Base-by-base conservation (phyloP, 225 moss, liverwort and hornwort species). In the Thuidium tamariscinum region DNA sequence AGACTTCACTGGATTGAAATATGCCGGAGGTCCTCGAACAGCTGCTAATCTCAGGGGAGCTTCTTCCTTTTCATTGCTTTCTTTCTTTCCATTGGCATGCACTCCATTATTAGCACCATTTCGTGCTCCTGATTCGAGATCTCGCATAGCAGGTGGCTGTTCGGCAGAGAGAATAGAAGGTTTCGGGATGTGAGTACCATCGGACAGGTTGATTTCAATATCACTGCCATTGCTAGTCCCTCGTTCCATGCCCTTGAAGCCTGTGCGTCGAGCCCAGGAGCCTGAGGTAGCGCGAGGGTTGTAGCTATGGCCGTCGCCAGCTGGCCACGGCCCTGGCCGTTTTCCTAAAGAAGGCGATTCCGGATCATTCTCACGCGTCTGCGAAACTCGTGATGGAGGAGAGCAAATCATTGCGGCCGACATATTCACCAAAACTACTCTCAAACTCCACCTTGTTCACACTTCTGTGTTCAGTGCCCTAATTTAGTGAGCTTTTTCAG, bases 11-110 rank as follows among this genome's bases (percentile, higher is more conserved):
- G 89, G 81, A n/a, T 91, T 79, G 55, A 91, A 91, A 87, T 86
- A 97, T 84, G 79, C 15, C 87, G 88, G 52, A 92, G 92, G 34
- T 93, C 94, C 92, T 91, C 14, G 92, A 88, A 13, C 84, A 70
- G 89, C 82, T 82, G 67, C 89, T 55, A 62, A 27, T 69, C 34
- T 88, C 57, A 72, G 55, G 39, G 81, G 87, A 44, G 30, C 59
- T 54, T 86, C 90, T n/a, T 59, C 86, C 77, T 89, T 91, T 70
- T 80, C 91, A 49, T 65, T 75, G 52, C 80, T 64, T 27, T 89
- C 84, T 81, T 89, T 89, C 74, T n/a, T 77, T 82, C 88, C 85
- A 42, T 85, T 63, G 20, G 55, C 87, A 55, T 77, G 91, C 77
- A 27, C 88, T 81, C 76, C 65, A 62, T 15, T 82, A 69, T 7